Conservation (phyloP, 257 asterid species). For the Perilla frutescens region DNA sequence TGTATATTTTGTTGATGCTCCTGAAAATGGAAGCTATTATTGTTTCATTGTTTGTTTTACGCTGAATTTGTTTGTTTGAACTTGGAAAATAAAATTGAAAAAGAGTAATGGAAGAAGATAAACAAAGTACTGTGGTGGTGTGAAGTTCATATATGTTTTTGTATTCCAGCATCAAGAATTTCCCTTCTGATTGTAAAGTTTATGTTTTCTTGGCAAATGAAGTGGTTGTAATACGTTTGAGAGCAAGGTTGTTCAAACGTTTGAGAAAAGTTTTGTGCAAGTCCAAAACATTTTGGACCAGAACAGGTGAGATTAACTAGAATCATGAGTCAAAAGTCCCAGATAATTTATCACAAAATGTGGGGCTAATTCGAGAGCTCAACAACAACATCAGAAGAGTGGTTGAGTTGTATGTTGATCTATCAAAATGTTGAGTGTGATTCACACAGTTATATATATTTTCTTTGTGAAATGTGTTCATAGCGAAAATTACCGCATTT, state of each 20-base stretch:
- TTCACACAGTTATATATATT: too few relatives aligned
- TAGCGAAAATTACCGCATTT: too few relatives aligned
- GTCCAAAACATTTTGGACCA: slow-evolving; percentile 58
- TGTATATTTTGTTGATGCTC: slow-evolving; percentile 1
- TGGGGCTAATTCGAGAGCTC: slow-evolving; percentile 60
- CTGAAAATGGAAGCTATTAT: not conserved
- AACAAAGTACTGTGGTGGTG: too few relatives aligned
- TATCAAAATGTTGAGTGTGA: too few relatives aligned
- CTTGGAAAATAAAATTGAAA: not conserved
- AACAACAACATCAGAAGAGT: slow-evolving; percentile 60
- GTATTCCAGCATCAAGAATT: too few relatives aligned
- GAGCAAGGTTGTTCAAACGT: slow-evolving; percentile 43
- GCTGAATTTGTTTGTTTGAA: slow-evolving; percentile 2
- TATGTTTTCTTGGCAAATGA: slow-evolving; percentile 29
- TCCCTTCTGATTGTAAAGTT: too few relatives aligned
- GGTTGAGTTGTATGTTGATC: slow-evolving; percentile 53
- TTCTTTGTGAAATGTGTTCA: too few relatives aligned
- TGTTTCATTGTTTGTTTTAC: not conserved
- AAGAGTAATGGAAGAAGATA: slow-evolving; percentile 18
- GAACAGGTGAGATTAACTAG: slow-evolving; percentile 59
- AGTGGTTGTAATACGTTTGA: slow-evolving; percentile 37
- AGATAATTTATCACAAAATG: slow-evolving; percentile 48
- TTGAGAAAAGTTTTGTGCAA: slow-evolving; percentile 52
- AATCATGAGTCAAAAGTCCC: slow-evolving; percentile 59
- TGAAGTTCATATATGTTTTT: too few relatives aligned